Base-by-base conservation (phyloP, 306 rosid species). In the Hippophae rhamnoides region DNA sequence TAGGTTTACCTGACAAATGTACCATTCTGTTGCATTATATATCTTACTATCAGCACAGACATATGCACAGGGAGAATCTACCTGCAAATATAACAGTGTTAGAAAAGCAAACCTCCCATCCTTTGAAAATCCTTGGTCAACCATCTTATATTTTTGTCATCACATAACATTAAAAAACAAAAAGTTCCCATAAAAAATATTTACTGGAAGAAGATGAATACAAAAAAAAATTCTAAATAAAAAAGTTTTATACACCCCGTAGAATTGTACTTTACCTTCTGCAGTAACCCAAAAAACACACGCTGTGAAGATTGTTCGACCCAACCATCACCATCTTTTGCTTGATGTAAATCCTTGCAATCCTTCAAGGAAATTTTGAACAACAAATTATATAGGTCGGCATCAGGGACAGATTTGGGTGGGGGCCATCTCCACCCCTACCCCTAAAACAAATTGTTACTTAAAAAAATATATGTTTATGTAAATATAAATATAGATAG, bases 241-340 rank as follows among this genome's bases (percentile, higher is more conserved):
- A 56, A 6, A 12, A 44, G 53, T 54, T 47, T 48, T 52, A 18
- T 18, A 18, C 40, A 10, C 49, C 45, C 41, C 31, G 31, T 49
- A 43, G 69, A 43, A 47, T 47, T 70, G 73, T 52, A 26, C 54
- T 52, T 77, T 18, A 93, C 99, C 97, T 82, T 93, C 78, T 93
- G 99, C 82, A 93, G 57, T 58, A 93, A 71, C 57, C 99, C 99
- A 72, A 93, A 86, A 60, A 88, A 76, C 76, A 86, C 75, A 43
- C 94, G 96, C 67, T 86, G 95, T 55, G 85, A 82, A 79, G 93
- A 88, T 79, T 93, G 97, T 74, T 93, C 99, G 47, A 88, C 94
- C 99, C 99, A 93, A 64, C 97, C 99, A 62, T 93, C 99, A 60
- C 99, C 97, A 67, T 93, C 99, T 70, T 86, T 93, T 13, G 97